These are phyloP conservation scores for Populus alba DNA, from an alignment of 345 rosid genomes.

Conservation along the genomic window DNA sequence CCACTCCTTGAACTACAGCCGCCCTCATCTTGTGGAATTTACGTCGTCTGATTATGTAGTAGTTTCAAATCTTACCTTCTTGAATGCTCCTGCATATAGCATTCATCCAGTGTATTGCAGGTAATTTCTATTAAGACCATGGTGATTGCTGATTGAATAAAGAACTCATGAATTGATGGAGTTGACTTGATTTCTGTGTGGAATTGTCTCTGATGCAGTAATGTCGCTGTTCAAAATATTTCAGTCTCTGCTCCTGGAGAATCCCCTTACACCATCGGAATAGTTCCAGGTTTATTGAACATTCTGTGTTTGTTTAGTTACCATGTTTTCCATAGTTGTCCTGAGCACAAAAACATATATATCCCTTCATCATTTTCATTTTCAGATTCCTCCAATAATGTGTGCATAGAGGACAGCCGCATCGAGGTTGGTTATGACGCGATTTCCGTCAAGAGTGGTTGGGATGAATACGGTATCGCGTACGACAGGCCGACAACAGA, in stretches of 20 bases:
- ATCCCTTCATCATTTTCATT: neutral
- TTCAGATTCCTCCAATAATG: slow-evolving; percentile 83
- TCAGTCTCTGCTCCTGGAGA: slow-evolving; percentile 51
- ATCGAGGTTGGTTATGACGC: slow-evolving; percentile 73
- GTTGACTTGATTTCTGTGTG: neutral
- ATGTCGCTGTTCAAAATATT: slow-evolving; percentile 58
- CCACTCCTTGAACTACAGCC: slow-evolving; percentile 68
- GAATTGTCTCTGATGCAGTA: slow-evolving; percentile 37
- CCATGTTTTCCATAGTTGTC: neutral
- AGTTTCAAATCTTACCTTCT: slow-evolving; percentile 80
- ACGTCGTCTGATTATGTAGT: slow-evolving; percentile 51
- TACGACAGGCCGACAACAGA: slow-evolving; percentile 59
- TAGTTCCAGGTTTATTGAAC: slow-evolving; percentile 71
- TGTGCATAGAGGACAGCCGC: slow-evolving; percentile 80
- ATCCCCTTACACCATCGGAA: slow-evolving; percentile 66
- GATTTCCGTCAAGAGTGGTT: slow-evolving; percentile 80
- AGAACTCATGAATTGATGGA: neutral
- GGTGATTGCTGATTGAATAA: neutral
- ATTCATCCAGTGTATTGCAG: slow-evolving; percentile 94
- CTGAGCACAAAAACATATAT: neutral
- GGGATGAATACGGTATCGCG: slow-evolving; percentile 90
- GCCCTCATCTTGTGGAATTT: slow-evolving; percentile 88
- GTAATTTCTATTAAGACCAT: slow-evolving; percentile 21
- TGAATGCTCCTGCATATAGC: slow-evolving; percentile 72
- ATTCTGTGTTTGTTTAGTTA: neutral